Percentiles rank a stretch among this genome's conserved stretches.
Evolutionary conservation across 257 asterid species (phyloP).

Genomic region (Gardenia jasminoides): DNA sequence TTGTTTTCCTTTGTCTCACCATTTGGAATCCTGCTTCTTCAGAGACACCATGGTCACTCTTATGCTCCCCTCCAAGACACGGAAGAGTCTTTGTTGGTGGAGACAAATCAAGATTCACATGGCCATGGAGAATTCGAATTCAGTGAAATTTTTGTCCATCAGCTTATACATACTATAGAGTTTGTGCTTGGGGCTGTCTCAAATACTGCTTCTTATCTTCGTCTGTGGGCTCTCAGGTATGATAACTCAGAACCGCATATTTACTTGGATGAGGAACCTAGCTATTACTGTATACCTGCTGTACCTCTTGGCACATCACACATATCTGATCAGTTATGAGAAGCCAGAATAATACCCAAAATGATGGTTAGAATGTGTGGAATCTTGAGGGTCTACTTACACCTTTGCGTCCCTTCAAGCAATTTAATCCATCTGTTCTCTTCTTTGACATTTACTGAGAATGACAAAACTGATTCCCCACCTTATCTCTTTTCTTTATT

Average conservation of each 20-base stretch:
- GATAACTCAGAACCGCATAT: slow-evolving; percentile 7
- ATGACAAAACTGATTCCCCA: not conserved
- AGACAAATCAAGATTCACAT: slow-evolving; percentile 62
- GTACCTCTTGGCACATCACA: not conserved
- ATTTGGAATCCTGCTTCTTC: slow-evolving; percentile 26
- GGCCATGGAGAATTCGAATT: slow-evolving; percentile 95
- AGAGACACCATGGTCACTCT: slow-evolving; percentile 89
- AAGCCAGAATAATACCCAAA: not conserved
- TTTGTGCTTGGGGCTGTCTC: slow-evolving; percentile 99
- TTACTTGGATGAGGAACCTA: slow-evolving; percentile 2
- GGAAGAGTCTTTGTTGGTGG: slow-evolving; percentile 80
- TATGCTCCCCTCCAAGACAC: slow-evolving; percentile 69
- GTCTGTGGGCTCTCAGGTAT: slow-evolving; percentile 99
- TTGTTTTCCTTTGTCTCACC: slow-evolving; percentile 5
- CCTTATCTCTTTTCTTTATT: not conserved
- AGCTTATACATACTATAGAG: slow-evolving; percentile 95
- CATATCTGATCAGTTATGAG: not conserved
- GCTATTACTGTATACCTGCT: not conserved
- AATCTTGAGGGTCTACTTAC: not conserved
- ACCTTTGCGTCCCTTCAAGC: not conserved
- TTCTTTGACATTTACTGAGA: not conserved
- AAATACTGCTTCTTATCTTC: slow-evolving; percentile 98
- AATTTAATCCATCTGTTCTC: not conserved
- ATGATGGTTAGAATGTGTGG: not conserved
- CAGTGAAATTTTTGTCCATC: slow-evolving; percentile 94